Conservation (phyloP, 805 yeast genomes). For the Candida suzukii region DNA sequence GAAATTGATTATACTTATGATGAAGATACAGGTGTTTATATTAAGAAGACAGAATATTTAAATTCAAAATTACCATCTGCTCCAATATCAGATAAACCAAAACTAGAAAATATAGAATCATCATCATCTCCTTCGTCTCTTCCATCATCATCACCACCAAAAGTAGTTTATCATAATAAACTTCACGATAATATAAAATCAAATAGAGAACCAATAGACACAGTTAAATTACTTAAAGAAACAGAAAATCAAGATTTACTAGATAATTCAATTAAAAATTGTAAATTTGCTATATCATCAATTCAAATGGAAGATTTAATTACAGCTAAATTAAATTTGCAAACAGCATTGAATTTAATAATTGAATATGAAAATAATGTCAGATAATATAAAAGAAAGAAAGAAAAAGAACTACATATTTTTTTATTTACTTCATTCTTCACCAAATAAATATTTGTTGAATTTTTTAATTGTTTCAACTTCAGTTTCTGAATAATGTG, state of each 20-base stretch:
- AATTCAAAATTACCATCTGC: background rate
- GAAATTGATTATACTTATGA: background rate
- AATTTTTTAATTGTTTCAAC: slow-evolving; percentile 4
- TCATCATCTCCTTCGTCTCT: too few relatives aligned
- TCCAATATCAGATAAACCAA: background rate
- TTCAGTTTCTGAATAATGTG: slow-evolving; percentile 7
- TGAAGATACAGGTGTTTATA: background rate
- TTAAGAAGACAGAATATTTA: background rate
- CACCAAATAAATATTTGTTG: slow-evolving; percentile 5
- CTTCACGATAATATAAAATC: background rate
- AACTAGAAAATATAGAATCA: background rate
- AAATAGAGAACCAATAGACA: slow-evolving; percentile 1
- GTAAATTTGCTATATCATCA: slow-evolving; percentile 69
- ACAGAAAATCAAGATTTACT: slow-evolving; percentile 26
- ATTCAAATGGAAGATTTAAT: slow-evolving; percentile 58
- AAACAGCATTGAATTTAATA: slow-evolving; percentile 36
- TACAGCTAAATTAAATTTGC: slow-evolving; percentile 56
- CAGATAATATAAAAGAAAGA: background rate
- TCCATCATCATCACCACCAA: too few relatives aligned
- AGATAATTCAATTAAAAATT: slow-evolving; percentile 48
- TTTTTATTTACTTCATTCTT: too few relatives aligned
- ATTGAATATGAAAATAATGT: slow-evolving; percentile 1
- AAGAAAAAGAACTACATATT: slow-evolving; percentile 2
- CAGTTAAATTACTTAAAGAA: slow-evolving; percentile 11
- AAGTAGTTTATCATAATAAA: background rate